Base-by-base conservation (phyloP, 2,329 filamentous ascomycete genomes). In the Exophiala viscosa region DNA sequence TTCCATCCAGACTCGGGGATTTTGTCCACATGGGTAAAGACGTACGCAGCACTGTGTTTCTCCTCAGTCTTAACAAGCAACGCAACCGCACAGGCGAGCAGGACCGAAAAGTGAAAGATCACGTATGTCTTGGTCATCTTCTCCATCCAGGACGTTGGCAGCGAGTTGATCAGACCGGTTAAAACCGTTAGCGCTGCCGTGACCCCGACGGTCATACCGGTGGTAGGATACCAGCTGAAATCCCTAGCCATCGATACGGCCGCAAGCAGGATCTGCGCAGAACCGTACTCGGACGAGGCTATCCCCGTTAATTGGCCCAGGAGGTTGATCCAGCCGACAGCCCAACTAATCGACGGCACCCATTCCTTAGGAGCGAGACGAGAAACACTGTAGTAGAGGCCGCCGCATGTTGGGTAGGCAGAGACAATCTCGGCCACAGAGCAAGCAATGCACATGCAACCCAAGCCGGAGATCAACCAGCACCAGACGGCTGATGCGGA, bases 391-490 rank as follows among this genome's bases (percentile, higher is more conserved):
- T 80, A 81, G 65, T 81, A 81, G 51, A 77, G 58, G 34, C 77
- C 75, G 60, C 78, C 78, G 39, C 74, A 79, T 1, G 79, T 83
- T 10, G 80, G 79, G 63, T 82, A 82, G 3, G 79, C 78, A 36
- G 77, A 80, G 28, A 80, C 76, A 17, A 82, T 69, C 66, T 82
- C 79, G 39, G 79, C 76, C 32, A 82, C 78, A 9, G 78, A 81
- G 54, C 61, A 66, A 43, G 72, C 72, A 61, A 82, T 78, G 59
- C 77, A 80, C 71, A 82, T 76, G 52, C 79, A 80, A 10, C 79
- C 79, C 39, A 72, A 68, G 47, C 79, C 79, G 20, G 77, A 77
- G 52, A 82, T 79, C 44, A 80, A 62, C 80, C 80, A 83, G 64
- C 75, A 81, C 79, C 80, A 83, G 3, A 83, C 73, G 5, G 73